Evolutionary conservation across 345 rosid genomes (phyloP).

Genomic region (rapeseed (Brassica napus)): Da-Ae NC_063448.1:1489001-1489500

Average conservation of each 20-base stretch:
- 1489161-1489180: too few relatives aligned
- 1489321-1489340: neutral
- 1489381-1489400: neutral
- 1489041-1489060: too few relatives aligned
- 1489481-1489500: conserved; percentile 16
- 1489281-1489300: neutral
- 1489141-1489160: too few relatives aligned
- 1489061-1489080: too few relatives aligned
- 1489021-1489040: too few relatives aligned
- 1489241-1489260: conserved; percentile 18
- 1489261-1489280: neutral
- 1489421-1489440: neutral
- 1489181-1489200: too few relatives aligned
- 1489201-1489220: too few relatives aligned
- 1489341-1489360: neutral
- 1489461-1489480: neutral
- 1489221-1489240: too few relatives aligned
- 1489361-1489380: neutral
- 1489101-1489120: too few relatives aligned
- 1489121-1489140: too few relatives aligned
- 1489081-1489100: too few relatives aligned
- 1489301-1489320: neutral
- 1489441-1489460: neutral
- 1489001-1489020: too few relatives aligned
- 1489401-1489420: neutral